Evolutionary conservation across 2,329 filamentous ascomycete species (phyloP).

Genomic region (Metarhizium album): DNA sequence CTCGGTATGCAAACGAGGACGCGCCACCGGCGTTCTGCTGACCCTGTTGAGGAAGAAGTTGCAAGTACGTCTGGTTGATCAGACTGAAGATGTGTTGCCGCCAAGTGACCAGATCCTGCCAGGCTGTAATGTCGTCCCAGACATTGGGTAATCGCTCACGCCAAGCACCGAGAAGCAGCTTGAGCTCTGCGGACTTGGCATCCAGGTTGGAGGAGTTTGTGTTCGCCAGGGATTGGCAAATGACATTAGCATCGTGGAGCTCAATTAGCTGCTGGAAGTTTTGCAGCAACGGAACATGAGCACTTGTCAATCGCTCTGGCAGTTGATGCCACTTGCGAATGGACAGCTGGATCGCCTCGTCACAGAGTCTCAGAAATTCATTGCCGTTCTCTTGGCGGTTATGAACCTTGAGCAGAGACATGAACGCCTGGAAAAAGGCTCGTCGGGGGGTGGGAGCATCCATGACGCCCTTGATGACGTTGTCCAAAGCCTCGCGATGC

Average conservation of each 20-base stretch:
- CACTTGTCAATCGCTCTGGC: slow-evolving; percentile 85
- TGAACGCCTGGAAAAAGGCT: slow-evolving; percentile 97
- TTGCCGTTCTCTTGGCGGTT: slow-evolving; percentile 67
- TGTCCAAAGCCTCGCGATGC: slow-evolving; percentile 81
- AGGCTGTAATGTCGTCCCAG: slow-evolving; percentile 98
- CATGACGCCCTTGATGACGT: slow-evolving; percentile 92
- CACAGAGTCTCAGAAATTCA: slow-evolving; percentile 83
- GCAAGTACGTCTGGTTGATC: slow-evolving; percentile 89
- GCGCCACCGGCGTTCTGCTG: slow-evolving; percentile 71
- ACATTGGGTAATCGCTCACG: slow-evolving; percentile 90
- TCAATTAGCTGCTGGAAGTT: slow-evolving; percentile 98
- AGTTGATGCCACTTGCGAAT: slow-evolving; percentile 99
- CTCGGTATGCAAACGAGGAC: slow-evolving; percentile 82
- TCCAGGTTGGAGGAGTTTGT: slow-evolving; percentile 83
- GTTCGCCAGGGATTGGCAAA: slow-evolving; percentile 78
- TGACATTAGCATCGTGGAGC: slow-evolving; percentile 92
- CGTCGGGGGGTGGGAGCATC: slow-evolving; percentile 90
- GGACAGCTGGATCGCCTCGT: slow-evolving; percentile 93
- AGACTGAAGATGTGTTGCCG: slow-evolving; percentile 96
- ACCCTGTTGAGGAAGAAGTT: slow-evolving; percentile 67
- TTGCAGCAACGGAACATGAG: slow-evolving; percentile 87
- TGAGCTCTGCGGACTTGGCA: slow-evolving; percentile 88
- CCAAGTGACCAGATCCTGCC: slow-evolving; percentile 99
- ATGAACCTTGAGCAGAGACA: slow-evolving; percentile 89
- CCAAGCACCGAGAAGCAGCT: slow-evolving; percentile 89